phyloP scores from a whole-genome alignment of 805 yeast species.

The Cephaloascus albidus region DNA sequence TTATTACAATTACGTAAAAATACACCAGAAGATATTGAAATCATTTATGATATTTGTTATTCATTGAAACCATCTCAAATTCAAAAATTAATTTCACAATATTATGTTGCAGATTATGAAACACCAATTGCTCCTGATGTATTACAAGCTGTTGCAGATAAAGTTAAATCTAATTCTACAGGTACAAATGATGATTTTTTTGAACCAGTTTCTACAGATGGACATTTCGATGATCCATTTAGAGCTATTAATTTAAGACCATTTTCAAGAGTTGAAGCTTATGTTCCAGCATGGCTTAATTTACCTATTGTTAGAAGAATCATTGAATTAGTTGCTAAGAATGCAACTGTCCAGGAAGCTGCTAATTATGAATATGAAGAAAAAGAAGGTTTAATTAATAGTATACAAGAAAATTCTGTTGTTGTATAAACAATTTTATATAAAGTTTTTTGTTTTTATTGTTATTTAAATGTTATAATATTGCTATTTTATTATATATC shows the following conservation, averaged over 20 bases:
- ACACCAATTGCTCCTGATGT: slow-evolving; percentile 81
- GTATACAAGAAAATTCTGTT: neutral
- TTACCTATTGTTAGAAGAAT: slow-evolving; percentile 84
- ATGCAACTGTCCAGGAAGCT: slow-evolving; percentile 62
- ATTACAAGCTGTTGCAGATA: slow-evolving; percentile 70
- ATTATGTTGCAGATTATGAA: slow-evolving; percentile 90
- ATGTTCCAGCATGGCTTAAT: slow-evolving; percentile 90
- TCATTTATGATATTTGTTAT: slow-evolving; percentile 91
- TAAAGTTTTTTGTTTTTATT: neutral
- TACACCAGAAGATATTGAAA: slow-evolving; percentile 81
- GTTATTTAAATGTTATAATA: neutral
- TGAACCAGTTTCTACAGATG: slow-evolving; percentile 59
- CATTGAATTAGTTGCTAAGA: slow-evolving; percentile 79
- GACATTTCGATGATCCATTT: slow-evolving; percentile 79
- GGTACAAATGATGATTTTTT: slow-evolving; percentile 56
- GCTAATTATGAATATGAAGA: slow-evolving; percentile 3
- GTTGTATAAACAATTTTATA: neutral
- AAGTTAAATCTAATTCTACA: slow-evolving; percentile 49
- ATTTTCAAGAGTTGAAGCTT: slow-evolving; percentile 75
- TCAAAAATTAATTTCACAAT: slow-evolving; percentile 83
- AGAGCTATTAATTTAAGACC: slow-evolving; percentile 67
- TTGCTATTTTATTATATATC: too few relatives aligned
- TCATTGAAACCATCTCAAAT: slow-evolving; percentile 91
- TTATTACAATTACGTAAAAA: slow-evolving; percentile 85
- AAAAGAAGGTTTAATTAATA: neutral